Percentiles rank a stretch among this genome's conserved stretches.
phyloP scores from a whole-genome alignment of 192 early-diverging fungal species.

The Martensiomyces pterosporus region DNA sequence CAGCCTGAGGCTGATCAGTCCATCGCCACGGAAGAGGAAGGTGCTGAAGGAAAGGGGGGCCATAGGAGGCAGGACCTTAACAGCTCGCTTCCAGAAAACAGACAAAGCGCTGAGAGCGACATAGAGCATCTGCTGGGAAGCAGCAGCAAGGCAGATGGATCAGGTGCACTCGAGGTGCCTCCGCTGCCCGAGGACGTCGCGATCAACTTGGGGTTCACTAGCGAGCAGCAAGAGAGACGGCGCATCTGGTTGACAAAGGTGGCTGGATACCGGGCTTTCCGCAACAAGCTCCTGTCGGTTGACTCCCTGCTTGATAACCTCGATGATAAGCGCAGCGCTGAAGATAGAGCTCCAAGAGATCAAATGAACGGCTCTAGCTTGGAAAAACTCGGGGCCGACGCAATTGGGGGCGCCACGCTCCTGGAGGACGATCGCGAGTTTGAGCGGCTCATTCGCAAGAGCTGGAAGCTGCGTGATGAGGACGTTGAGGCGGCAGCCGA shows the following conservation, averaged over 20 bases:
- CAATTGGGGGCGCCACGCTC: background rate
- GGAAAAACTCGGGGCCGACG: background rate
- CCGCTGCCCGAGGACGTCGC: constrained; percentile 19
- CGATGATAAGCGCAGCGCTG: background rate
- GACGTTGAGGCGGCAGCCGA: no score
- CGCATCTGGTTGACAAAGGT: constrained; percentile 42
- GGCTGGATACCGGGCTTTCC: constrained; percentile 38
- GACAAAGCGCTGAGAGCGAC: background rate
- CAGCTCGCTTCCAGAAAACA: no score
- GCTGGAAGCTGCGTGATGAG: constrained; percentile 39
- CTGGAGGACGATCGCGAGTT: constrained; percentile 32
- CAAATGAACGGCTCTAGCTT: no score
- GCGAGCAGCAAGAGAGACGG: constrained; percentile 33
- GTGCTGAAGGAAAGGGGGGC: no score
- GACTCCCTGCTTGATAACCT: constrained; percentile 19
- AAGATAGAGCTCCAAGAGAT: no score
- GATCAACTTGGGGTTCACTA: constrained; percentile 20
- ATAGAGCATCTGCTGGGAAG: background rate
- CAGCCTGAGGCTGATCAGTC: background rate
- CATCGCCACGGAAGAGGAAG: background rate
- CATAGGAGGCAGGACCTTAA: no score
- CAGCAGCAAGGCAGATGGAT: background rate
- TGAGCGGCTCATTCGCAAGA: constrained; percentile 34
- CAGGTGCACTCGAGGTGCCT: constrained; percentile 3
- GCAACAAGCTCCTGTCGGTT: constrained; percentile 23